phyloP scores from a whole-genome alignment of 176 grass and related monocot genomes.

The Zizania latifolia region DNA sequence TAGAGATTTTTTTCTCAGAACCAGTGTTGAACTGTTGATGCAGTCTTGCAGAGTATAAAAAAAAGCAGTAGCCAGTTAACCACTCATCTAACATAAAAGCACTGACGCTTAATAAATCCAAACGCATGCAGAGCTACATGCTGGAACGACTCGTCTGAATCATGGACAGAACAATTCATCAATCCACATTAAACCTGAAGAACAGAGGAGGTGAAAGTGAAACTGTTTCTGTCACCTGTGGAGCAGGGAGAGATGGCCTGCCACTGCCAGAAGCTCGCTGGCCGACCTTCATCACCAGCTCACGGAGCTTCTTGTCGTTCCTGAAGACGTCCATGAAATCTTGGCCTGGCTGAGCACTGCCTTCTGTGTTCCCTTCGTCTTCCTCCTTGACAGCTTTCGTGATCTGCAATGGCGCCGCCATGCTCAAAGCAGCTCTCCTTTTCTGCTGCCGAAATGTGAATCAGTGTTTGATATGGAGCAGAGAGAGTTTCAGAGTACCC shows the following conservation, averaged over 20 bases:
- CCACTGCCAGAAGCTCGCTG: not conserved
- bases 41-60: too few relatives aligned
- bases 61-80: too few relatives aligned
- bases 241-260: not conserved
- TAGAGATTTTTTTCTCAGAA: too few relatives aligned
- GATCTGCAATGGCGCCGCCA: not conserved
- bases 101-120: too few relatives aligned
- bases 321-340: not conserved
- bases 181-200: not conserved
- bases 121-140: too few relatives aligned
- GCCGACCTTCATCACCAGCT: not conserved
- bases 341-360: not conserved
- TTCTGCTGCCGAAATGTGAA: not conserved
- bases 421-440: not conserved
- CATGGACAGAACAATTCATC: too few relatives aligned
- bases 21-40: too few relatives aligned
- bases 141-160: too few relatives aligned
- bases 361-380: not conserved
- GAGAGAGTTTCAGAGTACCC: not conserved
- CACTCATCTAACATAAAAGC: too few relatives aligned
- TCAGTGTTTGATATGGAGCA: not conserved
- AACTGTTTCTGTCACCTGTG: not conserved
- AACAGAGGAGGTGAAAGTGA: not conserved
- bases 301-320: not conserved
- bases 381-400: not conserved